phyloP scores from a whole-genome alignment of 768 basidiomycete genomes.

The Sarcomyxa edulis region DNA sequence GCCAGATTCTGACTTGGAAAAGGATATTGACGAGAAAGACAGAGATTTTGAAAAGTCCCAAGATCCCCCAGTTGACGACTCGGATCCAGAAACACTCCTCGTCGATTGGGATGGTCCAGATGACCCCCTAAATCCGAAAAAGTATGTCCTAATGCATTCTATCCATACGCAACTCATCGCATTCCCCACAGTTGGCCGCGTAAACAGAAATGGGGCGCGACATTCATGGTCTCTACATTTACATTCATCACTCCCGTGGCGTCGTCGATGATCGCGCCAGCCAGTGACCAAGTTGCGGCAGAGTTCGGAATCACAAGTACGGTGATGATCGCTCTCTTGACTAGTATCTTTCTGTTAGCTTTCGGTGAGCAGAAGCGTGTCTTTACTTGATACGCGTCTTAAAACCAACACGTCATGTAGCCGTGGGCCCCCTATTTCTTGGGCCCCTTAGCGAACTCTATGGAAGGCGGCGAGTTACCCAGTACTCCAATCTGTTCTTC shows the following conservation, averaged over 20 bases:
- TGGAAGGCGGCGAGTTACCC: constrained; percentile 59
- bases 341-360: constrained; percentile 46
- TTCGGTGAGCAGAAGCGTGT: constrained; percentile 45
- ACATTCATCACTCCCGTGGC: constrained; percentile 66
- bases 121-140: constrained; percentile 55
- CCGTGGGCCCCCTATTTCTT: constrained; percentile 43
- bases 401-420: constrained; percentile 21
- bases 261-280: constrained; percentile 73
- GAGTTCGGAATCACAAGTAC: constrained; percentile 50
- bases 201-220: constrained; percentile 58
- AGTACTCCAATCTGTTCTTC: constrained; percentile 58
- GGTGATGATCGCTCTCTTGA: constrained; percentile 49
- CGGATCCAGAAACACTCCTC: constrained; percentile 29
- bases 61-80: no score
- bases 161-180: background rate
- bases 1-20: no score
- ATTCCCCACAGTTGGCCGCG: constrained; percentile 44
- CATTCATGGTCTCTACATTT: constrained; percentile 56
- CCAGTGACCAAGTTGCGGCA: constrained; percentile 40
- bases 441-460: constrained; percentile 71
- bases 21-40: no score
- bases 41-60: no score
- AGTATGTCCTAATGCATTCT: constrained; percentile 54
- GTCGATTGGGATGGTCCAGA: constrained; percentile 62
- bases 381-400: background rate